Evolutionary conservation across 768 basidiomycete species (phyloP).

Genomic region (Mycena sanguinolenta): DNA sequence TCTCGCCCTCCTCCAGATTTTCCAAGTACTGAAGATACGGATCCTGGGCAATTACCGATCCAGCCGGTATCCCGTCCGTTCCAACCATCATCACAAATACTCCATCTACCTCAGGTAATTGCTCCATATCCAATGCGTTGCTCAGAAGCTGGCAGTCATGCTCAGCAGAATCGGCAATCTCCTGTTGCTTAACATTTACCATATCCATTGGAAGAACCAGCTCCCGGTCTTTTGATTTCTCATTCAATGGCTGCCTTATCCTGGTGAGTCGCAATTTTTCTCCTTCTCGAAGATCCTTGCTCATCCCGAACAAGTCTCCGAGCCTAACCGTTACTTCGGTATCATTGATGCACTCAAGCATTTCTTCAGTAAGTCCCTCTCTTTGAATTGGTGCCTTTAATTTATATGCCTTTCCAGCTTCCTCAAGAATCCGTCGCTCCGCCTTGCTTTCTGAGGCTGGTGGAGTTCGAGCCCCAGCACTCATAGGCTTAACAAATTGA

Average conservation of each 20-base stretch:
- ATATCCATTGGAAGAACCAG: neutral
- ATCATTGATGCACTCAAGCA: conserved; percentile 8
- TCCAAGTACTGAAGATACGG: conserved; percentile 9
- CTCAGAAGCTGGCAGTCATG: neutral
- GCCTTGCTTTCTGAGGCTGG: neutral
- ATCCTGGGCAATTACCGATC: conserved; percentile 14
- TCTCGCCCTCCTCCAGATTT: neutral
- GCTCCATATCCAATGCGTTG: neutral
- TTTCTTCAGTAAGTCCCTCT: conserved; percentile 2
- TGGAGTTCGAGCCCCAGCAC: conserved; percentile 10
- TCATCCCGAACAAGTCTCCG: conserved; percentile 12
- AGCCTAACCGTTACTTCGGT: conserved; percentile 6
- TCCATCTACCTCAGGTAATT: conserved; percentile 11
- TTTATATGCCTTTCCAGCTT: neutral
- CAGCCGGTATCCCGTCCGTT: conserved; percentile 2
- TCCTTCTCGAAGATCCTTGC: conserved; percentile 12
- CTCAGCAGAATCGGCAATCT: neutral
- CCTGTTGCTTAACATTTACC: neutral
- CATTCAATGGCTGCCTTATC: neutral
- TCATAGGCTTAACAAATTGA: neutral
- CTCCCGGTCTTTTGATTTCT: neutral
- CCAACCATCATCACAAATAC: neutral
- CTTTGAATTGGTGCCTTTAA: conserved; percentile 7
- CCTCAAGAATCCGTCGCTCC: neutral
- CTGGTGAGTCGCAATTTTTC: conserved; percentile 1